A percentile compares a stretch with the other conserved stretches of the same genome.
These are phyloP conservation scores for Hypoxylon sp. DNA, from an alignment of 2,329 filamentous ascomycete species.

Conservation along the genomic window DNA sequence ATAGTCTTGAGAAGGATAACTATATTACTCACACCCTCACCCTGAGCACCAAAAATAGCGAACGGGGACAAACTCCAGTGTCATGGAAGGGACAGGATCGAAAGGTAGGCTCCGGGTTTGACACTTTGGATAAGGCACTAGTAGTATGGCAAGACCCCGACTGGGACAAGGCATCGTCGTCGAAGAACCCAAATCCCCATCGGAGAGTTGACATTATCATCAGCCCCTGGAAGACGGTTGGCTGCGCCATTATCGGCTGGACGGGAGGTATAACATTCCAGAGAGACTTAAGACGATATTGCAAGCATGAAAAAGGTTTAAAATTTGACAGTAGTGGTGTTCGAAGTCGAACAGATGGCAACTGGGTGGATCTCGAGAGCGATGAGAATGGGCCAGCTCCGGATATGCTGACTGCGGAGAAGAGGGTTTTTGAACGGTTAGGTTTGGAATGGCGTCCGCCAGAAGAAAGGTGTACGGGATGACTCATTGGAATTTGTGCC, in stretches of 20 bases:
- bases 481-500: constrained; percentile 1
- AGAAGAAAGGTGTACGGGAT: constrained; percentile 75
- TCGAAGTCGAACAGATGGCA: constrained; percentile 74
- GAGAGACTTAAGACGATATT: constrained; percentile 85
- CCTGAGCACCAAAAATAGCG: constrained; percentile 77
- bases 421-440: constrained; percentile 82
- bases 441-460: constrained; percentile 77
- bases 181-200: constrained; percentile 80
- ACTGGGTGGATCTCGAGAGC: constrained; percentile 78
- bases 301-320: constrained; percentile 77
- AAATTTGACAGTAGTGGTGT: constrained; percentile 96
- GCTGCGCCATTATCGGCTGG: constrained; percentile 92
- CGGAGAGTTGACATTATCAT: constrained; percentile 94
- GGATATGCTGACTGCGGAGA: constrained; percentile 81
- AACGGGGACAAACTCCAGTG: constrained; percentile 76
- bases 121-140: constrained; percentile 90
- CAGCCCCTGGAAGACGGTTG: constrained; percentile 87
- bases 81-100: constrained; percentile 65
- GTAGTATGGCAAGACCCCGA: constrained; percentile 89
- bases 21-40: constrained; percentile 88
- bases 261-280: constrained; percentile 91
- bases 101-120: constrained; percentile 76
- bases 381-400: constrained; percentile 64
- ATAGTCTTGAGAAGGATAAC: constrained; percentile 75
- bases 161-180: constrained; percentile 59